Evolutionary conservation across 441 rosid genomes (phyloP), one percentile per base, ranked within the genome.

Genomic region (Capsella rubella): DNA sequence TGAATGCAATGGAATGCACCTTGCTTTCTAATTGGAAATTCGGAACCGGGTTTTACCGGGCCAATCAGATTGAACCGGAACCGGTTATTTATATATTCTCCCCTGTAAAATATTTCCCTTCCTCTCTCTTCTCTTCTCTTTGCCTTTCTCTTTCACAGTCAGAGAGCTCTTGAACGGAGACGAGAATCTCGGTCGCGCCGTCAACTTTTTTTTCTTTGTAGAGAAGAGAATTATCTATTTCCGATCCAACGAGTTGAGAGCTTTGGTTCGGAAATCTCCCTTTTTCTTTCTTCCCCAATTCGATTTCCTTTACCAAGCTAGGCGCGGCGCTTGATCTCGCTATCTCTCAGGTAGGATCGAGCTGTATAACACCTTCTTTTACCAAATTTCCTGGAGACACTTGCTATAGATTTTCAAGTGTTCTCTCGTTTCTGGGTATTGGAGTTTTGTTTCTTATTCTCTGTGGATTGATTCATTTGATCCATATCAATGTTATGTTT

Each of bases 311-410:
- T 8, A 6, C 2, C 8, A 62, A 62, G 52, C 52, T 62, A 28
- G 7, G 11, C 28, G 13, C 37, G 7, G 28, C 29, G 35, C 37
- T 42, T 67, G 25, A 67, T 67, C 37, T 61, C 18, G 25, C 16
- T 25, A 13, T 40, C n/a, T 42, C 21, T 67, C 71, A 67, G 61
- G 61, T 67, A 67, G 5, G 28, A 67, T 47, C 43, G 8, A 47
- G 6, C 29, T 46, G 2, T 31, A 29, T 16, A 10, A n/a, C 6
- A 35, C 13, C 21, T 5, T 32, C 7, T 34, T 27, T 61, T 4
- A 28, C 21, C 51, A 27, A 40, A 11, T 40, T 40, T 11, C 2
- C 0, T 35, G 28, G 45, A 63, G 39, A 3, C 27, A 37, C 2
- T 42, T 60, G 6, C 50, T 60, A 13, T 42, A 1, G 40, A 13